A percentile compares a stretch with the other conserved stretches of the same genome.
Conservation (phyloP, 768 basidiomycete species). For the Termitomyces sp. region DNA sequence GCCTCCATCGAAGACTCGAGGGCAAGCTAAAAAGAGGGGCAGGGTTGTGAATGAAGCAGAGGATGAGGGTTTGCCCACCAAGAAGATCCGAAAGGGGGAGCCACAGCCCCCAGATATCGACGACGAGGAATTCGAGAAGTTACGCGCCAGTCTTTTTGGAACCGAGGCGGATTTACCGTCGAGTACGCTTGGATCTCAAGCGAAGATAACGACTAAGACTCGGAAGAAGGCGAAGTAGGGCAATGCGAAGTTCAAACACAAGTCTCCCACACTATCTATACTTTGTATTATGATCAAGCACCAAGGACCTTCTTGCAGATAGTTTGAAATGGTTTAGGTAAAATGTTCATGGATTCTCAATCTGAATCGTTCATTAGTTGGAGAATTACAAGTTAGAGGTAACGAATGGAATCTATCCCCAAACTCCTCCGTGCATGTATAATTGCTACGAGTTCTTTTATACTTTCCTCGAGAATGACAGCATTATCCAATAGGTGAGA, state of each 20-base stretch:
- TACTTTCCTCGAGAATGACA: constrained; percentile 89
- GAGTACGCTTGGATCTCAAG: constrained; percentile 12
- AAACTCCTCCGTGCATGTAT: constrained; percentile 78
- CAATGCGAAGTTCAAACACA: background rate
- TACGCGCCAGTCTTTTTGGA: constrained; percentile 53
- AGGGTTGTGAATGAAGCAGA: constrained; percentile 36
- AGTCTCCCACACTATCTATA: background rate
- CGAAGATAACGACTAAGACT: constrained; percentile 22
- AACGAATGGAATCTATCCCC: constrained; percentile 79
- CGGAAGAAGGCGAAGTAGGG: constrained; percentile 25
- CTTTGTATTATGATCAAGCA: background rate
- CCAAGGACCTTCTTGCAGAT: background rate
- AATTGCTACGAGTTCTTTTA: constrained; percentile 88
- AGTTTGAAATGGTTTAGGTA: background rate
- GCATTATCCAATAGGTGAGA: constrained; percentile 89
- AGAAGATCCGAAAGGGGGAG: constrained; percentile 34
- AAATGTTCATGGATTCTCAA: background rate
- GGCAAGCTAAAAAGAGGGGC: constrained; percentile 52
- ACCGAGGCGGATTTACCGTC: constrained; percentile 30
- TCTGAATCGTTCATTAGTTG: background rate
- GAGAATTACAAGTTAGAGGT: constrained; percentile 40
- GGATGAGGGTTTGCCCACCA: constrained; percentile 38
- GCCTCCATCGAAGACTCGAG: constrained; percentile 36
- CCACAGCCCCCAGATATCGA: constrained; percentile 51
- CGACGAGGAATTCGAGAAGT: constrained; percentile 57